Base-by-base conservation (phyloP, 139 green algal species). In the Marvania coccoides region DNA sequence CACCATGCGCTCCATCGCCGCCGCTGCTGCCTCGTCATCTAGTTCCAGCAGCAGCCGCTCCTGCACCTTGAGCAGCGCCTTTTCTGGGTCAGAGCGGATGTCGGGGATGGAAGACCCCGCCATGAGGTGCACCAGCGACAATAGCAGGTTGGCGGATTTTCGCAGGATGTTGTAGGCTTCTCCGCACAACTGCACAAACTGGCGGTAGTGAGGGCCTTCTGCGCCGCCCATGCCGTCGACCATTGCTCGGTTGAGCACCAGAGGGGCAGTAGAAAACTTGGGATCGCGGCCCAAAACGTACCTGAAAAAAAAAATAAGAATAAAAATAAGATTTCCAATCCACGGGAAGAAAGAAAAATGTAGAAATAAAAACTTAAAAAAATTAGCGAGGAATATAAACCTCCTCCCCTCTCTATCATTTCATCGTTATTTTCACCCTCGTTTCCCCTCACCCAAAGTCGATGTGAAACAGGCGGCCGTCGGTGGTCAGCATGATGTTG, bases 101-200 rank as follows among this genome's bases (percentile, higher is more conserved):
- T 90, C 87, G 58, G 87, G 85, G 33, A 96, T 91, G 48, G 78
- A 81, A 0, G 93, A 77, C 8, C 89, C 89, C 5, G 88, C 88
- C 93, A 98, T 99, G 13, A 98, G 84, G 74, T 96, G 89, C 67
- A 99, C 88, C 19, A 98, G 81, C 47, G 84, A 92, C 56, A 98
- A 70, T 33, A 99, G 87, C 10, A 99, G 85, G 69, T 87, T 85
- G n/a, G 83, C 77, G 23, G 65, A 86, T 81, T 97, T 97, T 47
- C 95, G 84, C 67, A 99, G 76, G 69, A 98, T 96, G 87, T 98
- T 98, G 84, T 95, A 98, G 12, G 95, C 95, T 81, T 99, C 94
- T 47, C 84, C 92, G 47, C 71, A 83, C 63, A 61, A 10, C 15
- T 9, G 34, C 45, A 61, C 42, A 79, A 95, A 91, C 47, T 73